phyloP scores from a whole-genome alignment of 768 basidiomycete genomes.

The Agrocybe chaxingu region DNA sequence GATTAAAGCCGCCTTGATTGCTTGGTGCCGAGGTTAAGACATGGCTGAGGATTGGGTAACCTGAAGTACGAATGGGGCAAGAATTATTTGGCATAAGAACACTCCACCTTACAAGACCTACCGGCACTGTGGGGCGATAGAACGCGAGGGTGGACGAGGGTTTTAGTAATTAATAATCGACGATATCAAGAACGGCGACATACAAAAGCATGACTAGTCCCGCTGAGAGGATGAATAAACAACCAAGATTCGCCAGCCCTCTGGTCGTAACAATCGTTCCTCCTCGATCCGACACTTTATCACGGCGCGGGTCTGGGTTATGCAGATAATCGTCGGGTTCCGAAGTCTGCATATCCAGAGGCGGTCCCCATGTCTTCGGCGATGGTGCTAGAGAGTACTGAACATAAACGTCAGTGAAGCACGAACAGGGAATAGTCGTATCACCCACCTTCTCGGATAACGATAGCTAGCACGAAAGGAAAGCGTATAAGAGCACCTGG shows the following conservation, averaged over 20 bases:
- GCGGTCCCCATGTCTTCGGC: slow-evolving; percentile 45
- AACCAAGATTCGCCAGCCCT: slow-evolving; percentile 67
- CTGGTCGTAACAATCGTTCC: slow-evolving; percentile 59
- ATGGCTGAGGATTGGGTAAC: slow-evolving; percentile 49
- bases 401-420: slow-evolving; percentile 27
- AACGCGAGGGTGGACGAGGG: not conserved
- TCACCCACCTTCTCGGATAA: too few species aligned
- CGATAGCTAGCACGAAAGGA: too few species aligned
- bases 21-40: slow-evolving; percentile 37
- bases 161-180: not conserved
- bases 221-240: slow-evolving; percentile 52
- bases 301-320: slow-evolving; percentile 52
- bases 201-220: slow-evolving; percentile 55
- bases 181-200: slow-evolving; percentile 20
- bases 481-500: too few species aligned
- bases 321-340: slow-evolving; percentile 67
- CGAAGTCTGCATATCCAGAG: slow-evolving; percentile 30
- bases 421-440: too few species aligned
- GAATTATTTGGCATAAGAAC: not conserved
- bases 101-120: slow-evolving; percentile 16
- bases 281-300: slow-evolving; percentile 30
- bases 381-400: slow-evolving; percentile 42
- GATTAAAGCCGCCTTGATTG: slow-evolving; percentile 57
- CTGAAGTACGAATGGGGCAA: slow-evolving; percentile 18
- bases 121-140: slow-evolving; percentile 30